Evolutionary conservation across 139 green algal species (phyloP).

Genomic region (Chlamydomonas sphaeroides): DNA sequence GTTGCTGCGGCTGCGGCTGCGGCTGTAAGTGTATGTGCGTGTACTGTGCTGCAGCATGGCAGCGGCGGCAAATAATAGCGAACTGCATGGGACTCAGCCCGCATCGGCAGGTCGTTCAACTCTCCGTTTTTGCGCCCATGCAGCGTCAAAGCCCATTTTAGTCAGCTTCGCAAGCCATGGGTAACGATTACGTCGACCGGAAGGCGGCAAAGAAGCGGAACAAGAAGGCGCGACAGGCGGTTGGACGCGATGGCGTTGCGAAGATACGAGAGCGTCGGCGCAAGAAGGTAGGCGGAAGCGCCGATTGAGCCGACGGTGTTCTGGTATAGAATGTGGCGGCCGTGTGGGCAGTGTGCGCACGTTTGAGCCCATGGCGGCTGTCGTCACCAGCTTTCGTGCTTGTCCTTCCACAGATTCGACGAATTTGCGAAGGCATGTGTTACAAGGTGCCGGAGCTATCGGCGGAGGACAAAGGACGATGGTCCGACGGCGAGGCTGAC

Average conservation of each 20-base stretch:
- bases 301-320: neutral
- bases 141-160: too few species aligned
- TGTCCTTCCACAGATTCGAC: neutral
- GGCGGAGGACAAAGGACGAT: slow-evolving; percentile 47
- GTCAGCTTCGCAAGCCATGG: slow-evolving; percentile 62
- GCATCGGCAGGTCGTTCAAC: too few species aligned
- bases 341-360: too few species aligned
- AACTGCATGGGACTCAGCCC: too few species aligned
- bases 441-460: slow-evolving; percentile 57
- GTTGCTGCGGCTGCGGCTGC: too few species aligned
- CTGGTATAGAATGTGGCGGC: neutral
- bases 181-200: slow-evolving; percentile 67
- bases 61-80: too few species aligned
- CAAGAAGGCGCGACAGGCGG: slow-evolving; percentile 6
- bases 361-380: too few species aligned
- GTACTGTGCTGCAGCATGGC: too few species aligned
- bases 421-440: slow-evolving; percentile 44
- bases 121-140: too few species aligned
- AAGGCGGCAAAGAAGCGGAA: slow-evolving; percentile 73
- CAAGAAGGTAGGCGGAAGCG: slow-evolving; percentile 4
- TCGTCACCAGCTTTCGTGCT: neutral
- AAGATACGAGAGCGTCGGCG: neutral
- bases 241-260: slow-evolving; percentile 29
- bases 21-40: too few species aligned
- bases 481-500: neutral